These are phyloP conservation scores for Monosporascus sp. DNA, from an alignment of 2,329 filamentous ascomycete genomes.

Conservation along the genomic window DNA sequence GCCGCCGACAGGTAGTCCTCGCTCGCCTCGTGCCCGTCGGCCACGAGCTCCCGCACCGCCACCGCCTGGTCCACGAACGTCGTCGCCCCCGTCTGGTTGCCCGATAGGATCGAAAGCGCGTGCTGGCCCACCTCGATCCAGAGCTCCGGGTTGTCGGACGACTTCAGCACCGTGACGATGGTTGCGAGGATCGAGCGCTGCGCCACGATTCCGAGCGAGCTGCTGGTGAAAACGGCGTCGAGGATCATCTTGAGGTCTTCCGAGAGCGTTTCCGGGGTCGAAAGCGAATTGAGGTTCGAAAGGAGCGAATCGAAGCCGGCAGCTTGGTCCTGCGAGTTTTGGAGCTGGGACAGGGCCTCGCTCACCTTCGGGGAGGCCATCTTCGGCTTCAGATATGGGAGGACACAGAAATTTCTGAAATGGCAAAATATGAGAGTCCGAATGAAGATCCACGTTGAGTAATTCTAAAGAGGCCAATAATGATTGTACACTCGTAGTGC, in stretches of 20 bases:
- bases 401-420: no score
- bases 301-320: slow-evolving; percentile 42
- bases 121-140: slow-evolving; percentile 72
- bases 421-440: not conserved
- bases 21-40: slow-evolving; percentile 73
- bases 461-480: not conserved
- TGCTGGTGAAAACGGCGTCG: slow-evolving; percentile 59
- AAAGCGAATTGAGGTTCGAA: slow-evolving; percentile 34
- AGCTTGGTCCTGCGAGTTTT: slow-evolving; percentile 35
- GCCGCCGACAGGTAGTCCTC: slow-evolving; percentile 80
- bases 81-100: slow-evolving; percentile 49
- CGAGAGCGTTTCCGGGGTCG: slow-evolving; percentile 31
- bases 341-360: slow-evolving; percentile 37
- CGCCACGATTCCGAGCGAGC: slow-evolving; percentile 66
- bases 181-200: slow-evolving; percentile 63
- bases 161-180: slow-evolving; percentile 60
- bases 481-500: no score
- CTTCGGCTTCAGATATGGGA: not conserved
- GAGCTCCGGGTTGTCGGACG: slow-evolving; percentile 55
- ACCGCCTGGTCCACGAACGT: slow-evolving; percentile 84
- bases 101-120: slow-evolving; percentile 61
- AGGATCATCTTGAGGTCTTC: slow-evolving; percentile 63
- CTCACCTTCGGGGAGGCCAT: slow-evolving; percentile 32
- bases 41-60: slow-evolving; percentile 71
- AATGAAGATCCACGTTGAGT: not conserved